A percentile compares a stretch with the other conserved stretches of the same genome.
phyloP scores from a whole-genome alignment of 2,329 filamentous ascomycete species.

The Xylaria sp. region DNA sequence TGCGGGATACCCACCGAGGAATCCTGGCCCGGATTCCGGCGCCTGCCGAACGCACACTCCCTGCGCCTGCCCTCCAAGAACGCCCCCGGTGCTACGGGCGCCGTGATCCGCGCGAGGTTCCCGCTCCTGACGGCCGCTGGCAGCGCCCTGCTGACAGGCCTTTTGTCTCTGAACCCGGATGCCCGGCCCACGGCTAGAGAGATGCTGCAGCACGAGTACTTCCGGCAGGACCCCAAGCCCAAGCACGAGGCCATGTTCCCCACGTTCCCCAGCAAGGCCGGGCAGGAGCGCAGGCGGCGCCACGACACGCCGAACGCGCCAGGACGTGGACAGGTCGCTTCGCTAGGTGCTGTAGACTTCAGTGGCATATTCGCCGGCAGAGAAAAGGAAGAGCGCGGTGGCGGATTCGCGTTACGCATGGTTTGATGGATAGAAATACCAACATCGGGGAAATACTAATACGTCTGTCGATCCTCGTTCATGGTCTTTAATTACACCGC shows the following conservation, averaged over 20 bases:
- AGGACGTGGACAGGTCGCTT: slow-evolving; percentile 69
- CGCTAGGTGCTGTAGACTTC: slow-evolving; percentile 66
- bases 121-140: slow-evolving; percentile 81
- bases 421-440: slow-evolving; percentile 46
- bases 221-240: slow-evolving; percentile 84
- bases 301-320: slow-evolving; percentile 84
- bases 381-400: slow-evolving; percentile 68
- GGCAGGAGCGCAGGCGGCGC: slow-evolving; percentile 79
- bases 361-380: slow-evolving; percentile 73
- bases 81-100: slow-evolving; percentile 46
- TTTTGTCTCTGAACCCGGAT: slow-evolving; percentile 78
- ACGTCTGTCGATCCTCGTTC: not conserved
- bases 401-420: slow-evolving; percentile 70
- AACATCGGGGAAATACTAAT: slow-evolving; percentile 5
- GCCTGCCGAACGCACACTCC: slow-evolving; percentile 83
- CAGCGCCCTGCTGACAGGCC: slow-evolving; percentile 67
- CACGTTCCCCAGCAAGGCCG: slow-evolving; percentile 94
- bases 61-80: slow-evolving; percentile 67
- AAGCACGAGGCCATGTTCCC: slow-evolving; percentile 94
- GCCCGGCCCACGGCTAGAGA: slow-evolving; percentile 72
- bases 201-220: slow-evolving; percentile 82
- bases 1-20: slow-evolving; percentile 85
- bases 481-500: no score
- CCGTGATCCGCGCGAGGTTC: slow-evolving; percentile 76
- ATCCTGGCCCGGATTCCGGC: slow-evolving; percentile 84